phyloP scores from a whole-genome alignment of 176 grass and related monocot species.

The Paspalum vaginatum region DNA sequence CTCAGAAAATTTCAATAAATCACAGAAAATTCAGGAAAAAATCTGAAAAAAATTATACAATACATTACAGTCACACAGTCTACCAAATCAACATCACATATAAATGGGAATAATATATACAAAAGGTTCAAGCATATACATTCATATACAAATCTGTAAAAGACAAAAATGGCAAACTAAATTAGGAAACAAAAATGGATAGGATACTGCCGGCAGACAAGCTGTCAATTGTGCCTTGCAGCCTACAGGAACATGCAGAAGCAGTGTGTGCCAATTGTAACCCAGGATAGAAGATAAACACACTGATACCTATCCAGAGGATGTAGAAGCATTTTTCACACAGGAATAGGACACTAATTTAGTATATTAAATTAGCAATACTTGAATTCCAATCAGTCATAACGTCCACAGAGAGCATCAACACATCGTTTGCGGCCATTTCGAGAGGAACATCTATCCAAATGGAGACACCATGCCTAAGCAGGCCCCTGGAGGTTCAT shows the following conservation, averaged over 20 bases:
- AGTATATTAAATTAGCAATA: background rate
- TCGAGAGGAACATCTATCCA: conserved; percentile 89
- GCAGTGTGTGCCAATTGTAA: too few species aligned
- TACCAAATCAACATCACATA: too few species aligned
- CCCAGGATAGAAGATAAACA: background rate
- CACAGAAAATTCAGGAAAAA: too few species aligned
- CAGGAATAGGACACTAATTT: background rate
- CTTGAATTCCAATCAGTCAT: background rate
- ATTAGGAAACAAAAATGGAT: too few species aligned
- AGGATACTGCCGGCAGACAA: conserved; percentile 1
- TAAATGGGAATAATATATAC: too few species aligned
- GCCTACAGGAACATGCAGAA: conserved; percentile 46
- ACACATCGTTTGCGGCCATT: conserved; percentile 62
- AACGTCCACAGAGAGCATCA: conserved; percentile 34
- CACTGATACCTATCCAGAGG: background rate
- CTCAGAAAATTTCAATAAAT: too few species aligned
- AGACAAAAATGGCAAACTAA: too few species aligned
- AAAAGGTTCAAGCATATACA: too few species aligned
- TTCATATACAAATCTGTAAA: too few species aligned
- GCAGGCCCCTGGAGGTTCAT: conserved; percentile 53
- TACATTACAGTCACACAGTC: too few species aligned
- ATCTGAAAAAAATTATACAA: too few species aligned
- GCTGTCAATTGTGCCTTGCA: background rate
- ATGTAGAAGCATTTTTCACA: background rate
- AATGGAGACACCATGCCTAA: conserved; percentile 87